These are phyloP conservation scores for Penicillium crustosum DNA, from an alignment of 2,329 filamentous ascomycete genomes.

Conservation along the genomic window DNA sequence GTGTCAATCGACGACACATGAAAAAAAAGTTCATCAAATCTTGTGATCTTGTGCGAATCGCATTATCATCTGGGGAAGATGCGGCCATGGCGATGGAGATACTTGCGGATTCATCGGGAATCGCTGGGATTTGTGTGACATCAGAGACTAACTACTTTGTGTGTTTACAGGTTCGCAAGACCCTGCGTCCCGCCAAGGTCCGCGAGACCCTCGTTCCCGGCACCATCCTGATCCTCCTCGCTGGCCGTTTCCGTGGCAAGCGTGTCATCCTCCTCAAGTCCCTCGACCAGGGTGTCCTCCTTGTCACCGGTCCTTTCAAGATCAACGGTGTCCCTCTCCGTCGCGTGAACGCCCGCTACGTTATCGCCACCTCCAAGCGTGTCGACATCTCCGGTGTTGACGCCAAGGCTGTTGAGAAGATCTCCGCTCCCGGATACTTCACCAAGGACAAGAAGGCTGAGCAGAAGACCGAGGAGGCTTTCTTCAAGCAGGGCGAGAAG, in stretches of 20 bases:
- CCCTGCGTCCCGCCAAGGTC: slow-evolving; percentile 80
- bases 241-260: slow-evolving; percentile 99
- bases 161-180: slow-evolving; percentile 79
- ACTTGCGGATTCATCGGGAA: slow-evolving; percentile 2
- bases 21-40: slow-evolving; percentile 3
- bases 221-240: slow-evolving; percentile 96
- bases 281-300: slow-evolving; percentile 95
- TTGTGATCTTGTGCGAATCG: slow-evolving; percentile 5
- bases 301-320: slow-evolving; percentile 99
- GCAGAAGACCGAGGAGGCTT: slow-evolving; percentile 98
- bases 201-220: slow-evolving; percentile 89
- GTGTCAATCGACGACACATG: slow-evolving; percentile 20
- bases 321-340: slow-evolving; percentile 98
- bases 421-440: slow-evolving; percentile 90
- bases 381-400: slow-evolving; percentile 75
- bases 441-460: slow-evolving; percentile 83
- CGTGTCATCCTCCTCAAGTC: slow-evolving; percentile 98
- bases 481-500: slow-evolving; percentile 99
- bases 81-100: slow-evolving; percentile 4
- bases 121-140: slow-evolving; percentile 13
- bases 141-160: slow-evolving; percentile 28
- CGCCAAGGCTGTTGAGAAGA: slow-evolving; percentile 70
- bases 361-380: slow-evolving; percentile 51
- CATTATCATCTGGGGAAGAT: slow-evolving; percentile 13
- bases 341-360: slow-evolving; percentile 59